Evolutionary conservation across 345 rosid genomes (phyloP), one percentile per base, ranked within the genome.

Genomic region (Mercurialis annua): DNA sequence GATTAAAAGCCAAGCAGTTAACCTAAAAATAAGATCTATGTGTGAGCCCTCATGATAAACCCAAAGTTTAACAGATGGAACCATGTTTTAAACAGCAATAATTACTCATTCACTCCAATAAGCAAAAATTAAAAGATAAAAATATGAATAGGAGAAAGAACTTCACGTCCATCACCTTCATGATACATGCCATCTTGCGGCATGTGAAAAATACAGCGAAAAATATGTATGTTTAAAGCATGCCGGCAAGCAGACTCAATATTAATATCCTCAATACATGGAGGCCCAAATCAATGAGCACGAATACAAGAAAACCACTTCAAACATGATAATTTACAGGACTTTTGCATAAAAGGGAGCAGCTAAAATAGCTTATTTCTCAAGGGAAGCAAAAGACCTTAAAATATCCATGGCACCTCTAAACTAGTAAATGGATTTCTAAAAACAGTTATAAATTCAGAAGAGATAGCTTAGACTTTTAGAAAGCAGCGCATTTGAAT

Each of bases 1-100:
- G 99, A 73, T 95, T 95, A 77, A 95, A 95, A 36, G 99, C 99
- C 76, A 95, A 73, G 81, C 99, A 95, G 81, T 95, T 95, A 54
- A 88, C 98, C 99, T 92, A 70, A 52, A 55, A 56, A 54, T 48
- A 18, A 43, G 12, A 10, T 36, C 71, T 26, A 66, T 20, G 67
- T 29, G 10, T 38, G 56, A 18, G 29, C 20, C 20, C 9, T n/a
- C 20, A 14, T 36, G 17, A 17, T 42, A 26, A 55, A 40, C 33
- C 56, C 30, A 26, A 31, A 64, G 1, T 34, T 29, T 27, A 12
- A 10, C 9, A 62, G 30, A 26, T 5, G 6, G n/a, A 46, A 44
- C 42, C 6, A 29, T 58, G 4, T 36, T 34, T 36, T 29, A 34
- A 49, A 34, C 34, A 59, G 36, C n/a, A 59, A 12, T 18, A 11